Evolutionary conservation across 1,139 yeast genomes (phyloP).

Genomic region (Pichiaceae sp.): DNA sequence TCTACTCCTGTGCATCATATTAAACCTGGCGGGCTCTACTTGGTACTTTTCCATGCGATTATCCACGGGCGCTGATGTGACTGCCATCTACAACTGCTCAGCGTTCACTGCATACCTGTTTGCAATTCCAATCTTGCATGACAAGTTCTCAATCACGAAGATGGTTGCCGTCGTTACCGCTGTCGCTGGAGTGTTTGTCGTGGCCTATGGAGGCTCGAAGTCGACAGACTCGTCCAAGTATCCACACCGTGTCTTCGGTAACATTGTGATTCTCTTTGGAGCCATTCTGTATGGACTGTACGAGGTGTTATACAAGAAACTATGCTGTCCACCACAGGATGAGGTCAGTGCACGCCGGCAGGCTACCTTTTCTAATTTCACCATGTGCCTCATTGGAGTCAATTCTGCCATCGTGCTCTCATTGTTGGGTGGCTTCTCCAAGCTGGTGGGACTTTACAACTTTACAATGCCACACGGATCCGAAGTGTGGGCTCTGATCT

Average conservation of each 20-base stretch:
- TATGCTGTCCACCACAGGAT: conserved; percentile 65
- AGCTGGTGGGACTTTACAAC: conserved; percentile 47
- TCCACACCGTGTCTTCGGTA: conserved; percentile 65
- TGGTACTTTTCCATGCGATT: conserved; percentile 83
- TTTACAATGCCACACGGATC: conserved; percentile 46
- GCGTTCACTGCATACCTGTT: conserved; percentile 85
- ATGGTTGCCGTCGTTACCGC: conserved; percentile 65
- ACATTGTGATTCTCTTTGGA: conserved; percentile 65
- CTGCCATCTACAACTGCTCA: conserved; percentile 85
- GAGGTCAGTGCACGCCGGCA: conserved; percentile 46
- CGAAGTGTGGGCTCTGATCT: conserved; percentile 35
- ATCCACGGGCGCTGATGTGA: conserved; percentile 79
- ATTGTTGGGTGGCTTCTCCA: conserved; percentile 39
- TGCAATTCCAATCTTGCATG: conserved; percentile 67
- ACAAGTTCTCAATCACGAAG: conserved; percentile 58
- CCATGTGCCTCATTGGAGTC: conserved; percentile 51
- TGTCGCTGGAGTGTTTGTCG: conserved; percentile 65
- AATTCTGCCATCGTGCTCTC: conserved; percentile 47
- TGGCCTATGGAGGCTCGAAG: conserved; percentile 56
- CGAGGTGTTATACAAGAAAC: conserved; percentile 73
- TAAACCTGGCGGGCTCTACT: conserved; percentile 71
- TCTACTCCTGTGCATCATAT: conserved; percentile 42
- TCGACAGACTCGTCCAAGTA: conserved; percentile 25
- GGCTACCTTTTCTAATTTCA: conserved; percentile 48
- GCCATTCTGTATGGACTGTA: conserved; percentile 78